Evolutionary conservation across 1,284 basidiomycete genomes (phyloP), one percentile per base, ranked within the genome.

Genomic region (Mrakiaceae sp.): DNA sequence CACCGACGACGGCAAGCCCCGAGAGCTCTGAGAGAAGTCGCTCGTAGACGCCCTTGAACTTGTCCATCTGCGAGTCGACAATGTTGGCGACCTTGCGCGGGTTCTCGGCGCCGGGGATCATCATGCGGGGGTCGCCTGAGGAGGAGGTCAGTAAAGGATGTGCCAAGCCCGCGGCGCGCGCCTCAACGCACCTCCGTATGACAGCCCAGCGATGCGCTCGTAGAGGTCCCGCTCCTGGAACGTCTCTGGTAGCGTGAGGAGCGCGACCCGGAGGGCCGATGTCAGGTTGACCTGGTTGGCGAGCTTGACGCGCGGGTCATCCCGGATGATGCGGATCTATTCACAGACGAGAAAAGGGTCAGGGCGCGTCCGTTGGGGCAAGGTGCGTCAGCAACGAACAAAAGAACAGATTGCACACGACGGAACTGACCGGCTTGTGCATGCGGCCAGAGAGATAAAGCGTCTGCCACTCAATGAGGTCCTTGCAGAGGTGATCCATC

Each of bases 371-470:
- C 7, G 52, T 5, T 5, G 27, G 16, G 42, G 43, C 44, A 46
- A 27, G 14, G 8, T 39, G 42, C 7, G 39, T 52, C 6, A 43
- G 42, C 27, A 8, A 27, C 9, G 40, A 16, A 27, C 14, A 47
- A 39, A 16, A 27, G 27, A 39, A 11, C 44, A 46, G 43, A 52
- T 16, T 16, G 9, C 11, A 16, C n/a, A 52, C 11, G 39, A 63
- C 14, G 48, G 56, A 60, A 54, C 70, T 54, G 7, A 77, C 77
- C 0, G 96, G 95, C 76, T 99, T 99, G 78, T 98, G 95, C 85
- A 98, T 92, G 39, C 95, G 83, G 0, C 95, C 96, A 1, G 91
- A 88, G 56, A 97, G 84, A 76, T 99, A 99, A 7, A 98, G 82
- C 16, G 90, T 86, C 55, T 86, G 83, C 95, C 96, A 99, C 71